Base-by-base conservation (phyloP, 208 protist genomes). In the Crithidia brevicula region DNA sequence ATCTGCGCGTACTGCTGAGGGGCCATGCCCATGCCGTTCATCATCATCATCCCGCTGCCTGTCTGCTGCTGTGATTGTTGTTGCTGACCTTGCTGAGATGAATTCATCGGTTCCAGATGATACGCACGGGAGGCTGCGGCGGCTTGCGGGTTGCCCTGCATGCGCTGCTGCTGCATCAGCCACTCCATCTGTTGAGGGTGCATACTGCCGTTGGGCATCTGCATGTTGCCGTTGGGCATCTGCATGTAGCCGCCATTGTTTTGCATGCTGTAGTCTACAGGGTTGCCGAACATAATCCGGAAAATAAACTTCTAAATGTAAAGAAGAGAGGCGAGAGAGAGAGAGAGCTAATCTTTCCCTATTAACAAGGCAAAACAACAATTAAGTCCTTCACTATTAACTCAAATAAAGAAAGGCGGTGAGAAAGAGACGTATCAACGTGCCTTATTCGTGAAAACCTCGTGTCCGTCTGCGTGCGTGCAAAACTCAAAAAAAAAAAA, bases 61-160 rank as follows among this genome's bases (percentile, higher is more conserved):
- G 49, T 20, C 3, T 25, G 18, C 43, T 28, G 47, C 50, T 13
- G 15, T 38, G 22, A 30, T 23, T 51, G 25, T 27, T 57, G 51
- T 33, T 67, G 60, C 15, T 43, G 31, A 13, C 46, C 40, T 22
- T 57, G 61, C 52, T 68, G 58, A 15, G 43, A 6, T 30, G 18
- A 36, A 47, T 47, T 67, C 53, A 81, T 65, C n/a, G 76, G 71
- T 42, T 83, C 72, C 31, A 79, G 50, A 60, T 74, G 67, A 27
- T 79, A 75, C 50, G 64, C 65, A 25, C 67, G 57, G 23, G 64
- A 56, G 36, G 74, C 46, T 16, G 58, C 28, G 34, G 63, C 34
- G 30, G 60, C 42, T 51, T 59, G 58, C 40, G 56, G 73, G 59
- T 54, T 61, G 42, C 49, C 40, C 49, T 74, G 66, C 57, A 62